Evolutionary conservation across 1,284 basidiomycete species (phyloP), one percentile per base, ranked within the genome.

Genomic region (Cryptococcus depauperatus): DNA sequence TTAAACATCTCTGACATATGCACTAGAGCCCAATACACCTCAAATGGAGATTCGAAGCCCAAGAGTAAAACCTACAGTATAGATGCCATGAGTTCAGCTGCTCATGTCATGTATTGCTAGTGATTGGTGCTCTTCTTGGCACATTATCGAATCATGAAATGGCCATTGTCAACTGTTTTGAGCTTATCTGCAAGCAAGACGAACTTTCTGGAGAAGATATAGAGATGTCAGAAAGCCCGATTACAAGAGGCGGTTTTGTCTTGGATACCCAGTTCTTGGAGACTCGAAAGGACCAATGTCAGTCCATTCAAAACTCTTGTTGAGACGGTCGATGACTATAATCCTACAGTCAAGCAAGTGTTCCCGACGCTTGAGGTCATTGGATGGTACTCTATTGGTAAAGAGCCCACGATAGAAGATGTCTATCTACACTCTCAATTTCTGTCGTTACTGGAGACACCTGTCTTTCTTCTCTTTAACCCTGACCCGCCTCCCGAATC

Each of bases 1-100:
- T 78, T 98, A 53, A 96, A 92, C 71, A 85, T 98, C 56, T 95
- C 91, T 1, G 93, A 98, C 61, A 92, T 97, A 72, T 77, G 87
- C 56, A 95, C 86, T 34, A 80, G 95, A 78, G 84, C 84, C 52
- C 35, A 76, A 7, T 48, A 55, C 10, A 54, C 51, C 4, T 33
- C 50, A n/a, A 23, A 37, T 10, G 33, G 35, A n/a, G n/a, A 13
- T 27, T 27, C n/a, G 34, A 35, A 5, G 19, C 27, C 44, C 5
- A 59, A 58, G 29, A 14, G 58, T 61, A 35, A 44, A n/a, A n/a
- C n/a, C n/a, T n/a, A n/a, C n/a, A n/a, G n/a, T n/a, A n/a, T n/a
- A n/a, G n/a, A n/a, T n/a, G n/a, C n/a, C n/a, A n/a, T n/a, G n/a
- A n/a, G n/a, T n/a, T n/a, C n/a, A n/a, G n/a, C n/a, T n/a, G n/a